These are phyloP conservation scores for Diplogelasinospora grovesii DNA, from an alignment of 495 filamentous ascomycete genomes.

Conservation along the genomic window DNA sequence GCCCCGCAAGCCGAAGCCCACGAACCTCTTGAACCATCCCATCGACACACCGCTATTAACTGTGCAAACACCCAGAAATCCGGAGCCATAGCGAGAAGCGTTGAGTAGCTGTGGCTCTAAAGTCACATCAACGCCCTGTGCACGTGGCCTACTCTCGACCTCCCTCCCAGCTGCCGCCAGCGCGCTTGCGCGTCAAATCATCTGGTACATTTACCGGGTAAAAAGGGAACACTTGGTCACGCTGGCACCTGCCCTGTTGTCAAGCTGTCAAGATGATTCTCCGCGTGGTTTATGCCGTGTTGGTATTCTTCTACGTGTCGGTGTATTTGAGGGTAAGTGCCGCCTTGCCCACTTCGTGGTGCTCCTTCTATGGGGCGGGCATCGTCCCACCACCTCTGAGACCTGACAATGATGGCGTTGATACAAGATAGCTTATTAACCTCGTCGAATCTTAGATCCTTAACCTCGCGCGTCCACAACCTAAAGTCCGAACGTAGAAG, in stretches of 20 bases:
- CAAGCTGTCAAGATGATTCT: constrained; percentile 3
- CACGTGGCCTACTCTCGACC: too few species aligned
- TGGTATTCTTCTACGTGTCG: constrained; percentile 9
- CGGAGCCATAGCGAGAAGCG: background rate
- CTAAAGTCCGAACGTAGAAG: background rate
- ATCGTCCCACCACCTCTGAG: too few species aligned
- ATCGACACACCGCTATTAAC: too few species aligned
- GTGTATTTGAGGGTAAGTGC: constrained; percentile 10
- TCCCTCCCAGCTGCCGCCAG: too few species aligned
- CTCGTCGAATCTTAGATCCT: background rate
- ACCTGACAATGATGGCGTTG: background rate
- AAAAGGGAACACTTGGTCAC: background rate
- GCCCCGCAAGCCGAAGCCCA: too few species aligned
- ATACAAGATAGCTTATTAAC: background rate
- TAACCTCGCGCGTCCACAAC: background rate
- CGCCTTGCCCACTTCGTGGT: background rate
- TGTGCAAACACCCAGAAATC: too few species aligned
- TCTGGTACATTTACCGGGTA: too few species aligned
- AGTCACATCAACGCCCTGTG: background rate
- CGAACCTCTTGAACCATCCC: too few species aligned
- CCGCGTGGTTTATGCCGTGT: background rate
- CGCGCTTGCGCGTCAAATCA: too few species aligned
- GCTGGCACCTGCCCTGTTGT: background rate
- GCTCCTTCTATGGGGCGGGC: background rate
- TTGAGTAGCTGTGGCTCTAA: background rate